Evolutionary conservation across 345 rosid genomes (phyloP).

Genomic region (Sisymbrium irio): DNA sequence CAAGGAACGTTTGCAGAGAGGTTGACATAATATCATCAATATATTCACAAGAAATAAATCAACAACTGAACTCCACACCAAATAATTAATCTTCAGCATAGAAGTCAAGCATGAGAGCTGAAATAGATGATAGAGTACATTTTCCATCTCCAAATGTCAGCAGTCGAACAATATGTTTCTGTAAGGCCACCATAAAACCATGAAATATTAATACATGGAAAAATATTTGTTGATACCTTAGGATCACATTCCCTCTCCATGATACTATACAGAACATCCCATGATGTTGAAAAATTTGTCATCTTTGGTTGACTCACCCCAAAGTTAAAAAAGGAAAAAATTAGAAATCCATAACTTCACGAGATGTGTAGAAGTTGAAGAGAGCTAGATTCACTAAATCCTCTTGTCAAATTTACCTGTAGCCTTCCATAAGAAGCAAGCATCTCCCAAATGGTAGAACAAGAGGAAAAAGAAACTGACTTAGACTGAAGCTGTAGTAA

Average conservation of each 20-base stretch:
- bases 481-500: slow-evolving; percentile 10
- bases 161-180: slow-evolving; percentile 4
- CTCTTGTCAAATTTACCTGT: slow-evolving; percentile 67
- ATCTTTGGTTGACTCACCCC: too few relatives aligned
- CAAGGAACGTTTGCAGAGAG: background rate
- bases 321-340: too few relatives aligned
- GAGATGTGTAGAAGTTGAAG: too few relatives aligned
- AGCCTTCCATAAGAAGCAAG: slow-evolving; percentile 61
- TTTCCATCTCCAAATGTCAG: slow-evolving; percentile 56
- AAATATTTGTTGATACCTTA: slow-evolving; percentile 46
- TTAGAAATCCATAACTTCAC: too few relatives aligned
- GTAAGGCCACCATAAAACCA: slow-evolving; percentile 18
- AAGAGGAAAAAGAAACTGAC: background rate
- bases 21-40: slow-evolving; percentile 3
- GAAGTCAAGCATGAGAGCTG: slow-evolving; percentile 53
- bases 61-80: slow-evolving; percentile 51
- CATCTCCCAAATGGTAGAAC: slow-evolving; percentile 54
- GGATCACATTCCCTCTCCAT: slow-evolving; percentile 58
- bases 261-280: slow-evolving; percentile 67
- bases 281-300: slow-evolving; percentile 19
- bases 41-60: slow-evolving; percentile 13
- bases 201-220: background rate
- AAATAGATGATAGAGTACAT: slow-evolving; percentile 57
- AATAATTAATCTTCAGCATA: slow-evolving; percentile 44
- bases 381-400: too few relatives aligned